Conservation (phyloP, 2,329 filamentous ascomycete species). For the Didymella sp. region DNA sequence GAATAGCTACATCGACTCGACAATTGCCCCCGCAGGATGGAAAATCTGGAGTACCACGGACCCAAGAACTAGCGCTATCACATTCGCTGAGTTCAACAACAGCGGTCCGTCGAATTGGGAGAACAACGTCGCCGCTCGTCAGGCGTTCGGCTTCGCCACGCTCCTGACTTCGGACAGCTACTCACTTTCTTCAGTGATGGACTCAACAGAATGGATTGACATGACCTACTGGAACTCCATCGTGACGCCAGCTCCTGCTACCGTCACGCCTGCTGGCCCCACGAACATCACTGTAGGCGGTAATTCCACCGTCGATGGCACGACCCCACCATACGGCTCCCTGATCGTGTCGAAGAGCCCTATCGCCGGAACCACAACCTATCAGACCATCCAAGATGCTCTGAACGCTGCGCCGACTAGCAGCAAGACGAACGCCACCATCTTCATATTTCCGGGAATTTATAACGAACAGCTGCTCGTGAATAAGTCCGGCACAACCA, state of each 20-base stretch:
- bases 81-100: slow-evolving; percentile 66
- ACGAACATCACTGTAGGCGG: slow-evolving; percentile 35
- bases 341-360: slow-evolving; percentile 50
- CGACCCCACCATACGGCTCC: slow-evolving; percentile 46
- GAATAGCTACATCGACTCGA: slow-evolving; percentile 56
- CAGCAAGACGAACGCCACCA: slow-evolving; percentile 47
- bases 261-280: slow-evolving; percentile 19
- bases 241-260: slow-evolving; percentile 40
- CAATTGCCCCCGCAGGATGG: slow-evolving; percentile 67
- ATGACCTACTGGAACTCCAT: slow-evolving; percentile 51
- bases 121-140: slow-evolving; percentile 46
- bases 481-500: slow-evolving; percentile 50
- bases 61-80: slow-evolving; percentile 58
- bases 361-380: slow-evolving; percentile 46
- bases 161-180: slow-evolving; percentile 50
- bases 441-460: slow-evolving; percentile 52
- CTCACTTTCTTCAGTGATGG: slow-evolving; percentile 44
- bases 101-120: slow-evolving; percentile 54
- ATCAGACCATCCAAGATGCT: slow-evolving; percentile 48
- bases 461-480: slow-evolving; percentile 52
- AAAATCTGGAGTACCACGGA: slow-evolving; percentile 59
- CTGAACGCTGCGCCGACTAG: slow-evolving; percentile 47
- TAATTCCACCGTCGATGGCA: slow-evolving; percentile 42
- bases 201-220: slow-evolving; percentile 50
- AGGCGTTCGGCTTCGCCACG: slow-evolving; percentile 44